Evolutionary conservation across 202 grass and related monocot genomes (phyloP), one percentile per base, ranked within the genome.

Genomic region (Carex sylvatica): DNA sequence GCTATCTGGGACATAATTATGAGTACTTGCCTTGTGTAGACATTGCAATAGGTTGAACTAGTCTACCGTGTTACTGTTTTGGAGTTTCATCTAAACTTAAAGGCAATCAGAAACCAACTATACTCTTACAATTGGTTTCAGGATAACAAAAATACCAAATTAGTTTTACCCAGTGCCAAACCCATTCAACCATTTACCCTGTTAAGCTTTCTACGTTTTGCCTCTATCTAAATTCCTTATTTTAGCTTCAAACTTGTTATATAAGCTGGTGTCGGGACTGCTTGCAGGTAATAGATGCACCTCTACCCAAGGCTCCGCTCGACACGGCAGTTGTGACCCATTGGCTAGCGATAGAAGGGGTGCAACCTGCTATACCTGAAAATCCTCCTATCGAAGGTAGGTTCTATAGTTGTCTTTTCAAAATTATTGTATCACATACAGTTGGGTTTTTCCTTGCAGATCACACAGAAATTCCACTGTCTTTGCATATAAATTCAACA

Each of bases 361-460:
- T 98, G 28, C 95, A 98, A 80, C 95, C 95, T 88, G 89, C 92
- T 64, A 95, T 98, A 80, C 95, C 92, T n/a, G 95, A 98, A 87
- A 98, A 98, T 93, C 85, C 95, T 85, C 88, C 91, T 85, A 68
- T 88, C 4, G 92, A 95, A 82, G 90, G 95, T 98, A 83, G 77
- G 83, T 52, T 87, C 47, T 65, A 59, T 18, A 82, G 36, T 74
- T 74, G 40, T 61, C 7, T 61, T 73, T 85, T 58, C 35, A 54
- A 63, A 5, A 28, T 58, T 11, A 60, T 60, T 70, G 31, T 44
- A 76, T 65, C 65, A 28, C 30, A 54, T 61, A 44, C 18, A 15
- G 40, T 72, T 51, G 26, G 63, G 0, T 66, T 31, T 31, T 15
- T 6, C 28, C 22, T 66, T 15, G 12, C 28, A 66, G 63, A 12